A percentile compares a stretch with the other conserved stretches of the same genome.
Conservation (phyloP, 805 yeast genomes). For the Vanderwaltozyma verrucispora region DNA sequence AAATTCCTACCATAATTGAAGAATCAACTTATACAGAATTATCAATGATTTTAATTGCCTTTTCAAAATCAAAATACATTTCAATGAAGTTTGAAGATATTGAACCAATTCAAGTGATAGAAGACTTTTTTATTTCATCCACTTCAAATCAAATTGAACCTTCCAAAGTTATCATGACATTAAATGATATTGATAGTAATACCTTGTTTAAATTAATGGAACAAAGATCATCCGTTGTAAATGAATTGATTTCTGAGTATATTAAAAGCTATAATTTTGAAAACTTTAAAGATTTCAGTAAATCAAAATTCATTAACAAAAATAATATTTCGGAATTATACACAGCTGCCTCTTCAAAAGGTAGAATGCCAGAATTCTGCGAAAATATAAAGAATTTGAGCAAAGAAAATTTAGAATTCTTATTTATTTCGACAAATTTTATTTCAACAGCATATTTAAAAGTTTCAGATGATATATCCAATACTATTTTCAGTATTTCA, state of each 20-base stretch:
- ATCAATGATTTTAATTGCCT: conserved; percentile 25
- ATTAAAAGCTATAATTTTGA: conserved; percentile 20
- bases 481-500: conserved; percentile 6
- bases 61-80: conserved; percentile 20
- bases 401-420: background rate
- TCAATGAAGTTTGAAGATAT: conserved; percentile 4
- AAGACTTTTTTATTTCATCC: conserved; percentile 15
- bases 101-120: conserved; percentile 8
- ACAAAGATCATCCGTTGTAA: conserved; percentile 5
- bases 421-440: background rate
- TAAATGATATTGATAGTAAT: conserved; percentile 27
- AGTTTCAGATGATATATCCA: conserved; percentile 6
- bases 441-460: conserved; percentile 5
- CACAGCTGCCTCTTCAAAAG: conserved; percentile 14
- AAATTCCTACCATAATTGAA: conserved; percentile 29
- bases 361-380: conserved; percentile 15
- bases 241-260: conserved; percentile 14
- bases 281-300: conserved; percentile 22
- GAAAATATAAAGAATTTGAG: conserved; percentile 11
- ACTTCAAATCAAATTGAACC: conserved; percentile 12
- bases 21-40: conserved; percentile 25
- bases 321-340: conserved; percentile 30
- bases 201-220: conserved; percentile 8
- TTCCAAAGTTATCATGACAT: conserved; percentile 22
- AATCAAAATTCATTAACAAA: conserved; percentile 25